Base-by-base conservation (phyloP, 768 basidiomycete genomes). In the Dacryopinax spathularia region DNA sequence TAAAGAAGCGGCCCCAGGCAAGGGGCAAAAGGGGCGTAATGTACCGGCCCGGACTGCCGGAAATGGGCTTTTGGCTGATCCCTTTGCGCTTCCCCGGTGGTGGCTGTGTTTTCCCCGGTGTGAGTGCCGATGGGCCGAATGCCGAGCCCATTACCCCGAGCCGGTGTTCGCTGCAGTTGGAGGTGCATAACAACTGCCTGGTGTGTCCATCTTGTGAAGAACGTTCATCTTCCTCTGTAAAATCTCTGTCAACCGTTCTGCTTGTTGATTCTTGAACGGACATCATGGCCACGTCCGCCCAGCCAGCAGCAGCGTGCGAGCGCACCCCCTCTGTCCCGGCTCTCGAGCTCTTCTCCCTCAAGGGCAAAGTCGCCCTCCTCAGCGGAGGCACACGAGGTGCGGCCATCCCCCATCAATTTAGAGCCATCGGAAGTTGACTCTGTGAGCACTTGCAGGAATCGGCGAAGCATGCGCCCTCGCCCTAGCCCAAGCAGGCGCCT, bases 371-470 rank as follows among this genome's bases (percentile, higher is more conserved):
- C 64, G 87, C 81, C 34, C 84, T 91, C 74, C 81, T 92, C 70
- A 91, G 90, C 36, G 89, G 89, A 65, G 87, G 85, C 33, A 84
- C 87, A 25, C 79, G 89, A 73, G 89, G 88, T 87, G 72, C 66
- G 76, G 74, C 69, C 36, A 68, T 66, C 65, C 66, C 72, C 61
- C 20, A n/a, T n/a, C n/a, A n/a, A n/a, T n/a, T n/a, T n/a, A n/a
- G n/a, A n/a, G n/a, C n/a, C n/a, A n/a, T n/a, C n/a, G n/a, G n/a
- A n/a, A n/a, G n/a, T n/a, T n/a, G n/a, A n/a, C n/a, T n/a, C n/a
- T n/a, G n/a, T n/a, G n/a, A n/a, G n/a, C n/a, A n/a, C n/a, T n/a
- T n/a, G 43, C 59, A 82, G 82, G 81, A 60, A 83, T 83, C 66
- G 82, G 82, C 61, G 78, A 78, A 44, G 78, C 82, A 1, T 81